Percentiles rank a stretch among this genome's conserved stretches.
phyloP scores from a whole-genome alignment of 116 monocot genomes.

The Dioscorea cayenensis region DNA sequence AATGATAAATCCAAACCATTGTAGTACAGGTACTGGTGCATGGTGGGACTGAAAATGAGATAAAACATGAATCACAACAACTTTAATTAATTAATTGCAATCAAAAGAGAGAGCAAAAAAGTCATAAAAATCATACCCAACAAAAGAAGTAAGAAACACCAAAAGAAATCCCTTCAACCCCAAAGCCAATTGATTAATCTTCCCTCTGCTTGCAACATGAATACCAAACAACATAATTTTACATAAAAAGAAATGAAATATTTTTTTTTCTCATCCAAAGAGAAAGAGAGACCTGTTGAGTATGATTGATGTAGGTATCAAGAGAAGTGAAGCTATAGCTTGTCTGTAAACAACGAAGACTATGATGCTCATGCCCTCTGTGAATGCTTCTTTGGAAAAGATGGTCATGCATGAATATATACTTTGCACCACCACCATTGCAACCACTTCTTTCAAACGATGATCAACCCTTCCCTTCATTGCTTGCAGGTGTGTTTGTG shows the following conservation, averaged over 20 bases:
- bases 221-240: background rate
- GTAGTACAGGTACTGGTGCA: conserved; percentile 27
- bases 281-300: conserved; percentile 9
- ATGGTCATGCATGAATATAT: conserved; percentile 24
- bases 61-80: background rate
- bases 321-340: conserved; percentile 19
- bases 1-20: conserved; percentile 31
- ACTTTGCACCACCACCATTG: conserved; percentile 34
- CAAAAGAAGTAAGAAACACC: conserved; percentile 28
- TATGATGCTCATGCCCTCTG: conserved; percentile 21
- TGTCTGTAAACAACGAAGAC: conserved; percentile 38
- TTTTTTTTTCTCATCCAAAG: too few relatives aligned
- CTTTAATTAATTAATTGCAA: background rate
- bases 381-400: conserved; percentile 19
- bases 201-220: conserved; percentile 11
- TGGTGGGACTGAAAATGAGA: conserved; percentile 21
- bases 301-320: conserved; percentile 10
- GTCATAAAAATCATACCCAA: conserved; percentile 39
- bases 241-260: background rate
- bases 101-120: background rate
- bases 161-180: conserved; percentile 26
- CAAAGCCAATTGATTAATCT: conserved; percentile 4
- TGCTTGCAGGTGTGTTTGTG: too few relatives aligned
- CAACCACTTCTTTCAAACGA: conserved; percentile 20
- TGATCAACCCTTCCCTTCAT: background rate